Base-by-base conservation (phyloP, 2,329 filamentous ascomycete genomes). In the Metarhizium guizhouense region DNA sequence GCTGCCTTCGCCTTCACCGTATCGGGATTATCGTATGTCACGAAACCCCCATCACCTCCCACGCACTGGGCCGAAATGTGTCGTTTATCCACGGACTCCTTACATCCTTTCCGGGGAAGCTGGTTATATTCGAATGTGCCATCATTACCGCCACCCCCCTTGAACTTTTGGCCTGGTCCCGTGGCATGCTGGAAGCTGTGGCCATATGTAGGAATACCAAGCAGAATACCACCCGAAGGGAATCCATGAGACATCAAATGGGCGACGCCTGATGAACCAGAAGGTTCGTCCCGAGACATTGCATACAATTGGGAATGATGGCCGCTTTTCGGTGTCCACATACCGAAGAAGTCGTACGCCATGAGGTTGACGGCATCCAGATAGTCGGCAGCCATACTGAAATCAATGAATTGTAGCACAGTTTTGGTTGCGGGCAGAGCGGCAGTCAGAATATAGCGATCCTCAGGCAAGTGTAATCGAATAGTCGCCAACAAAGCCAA, bases 281-380 rank as follows among this genome's bases (percentile, higher is more conserved):
- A 90, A 1, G 81, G 75, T 59, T 86, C 79, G 60, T 79, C 81
- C 60, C 81, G 78, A 54, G 70, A 74, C 56, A 83, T 78, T 1
- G 83, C 74, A 65, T 85, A 88, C 1, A 94, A 80, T 66, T 91
- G 88, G 4, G 88, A 82, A 54, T 93, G 89, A 67, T 93, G 87
- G 6, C 88, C 88, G 49, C 82, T 82, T 56, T 79, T 79, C 34
- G 74, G 67, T 1, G 80, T 81, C 88, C 88, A 92, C 3, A 82
- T 76, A 1, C 88, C 88, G 30, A 81, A 84, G 65, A 92, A 88
- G 68, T 94, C 88, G 69, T 91, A 94, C 1, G 88, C 82, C 81
- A 87, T 90, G 40, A 94, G 73, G 67, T 93, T 93, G 67, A 94
- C 73, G 59, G 85, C 79, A 68, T 93, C 87, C 40, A 94, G 76